phyloP scores from a whole-genome alignment of 202 grass and related monocot genomes.

The Zoysia matrella region DNA sequence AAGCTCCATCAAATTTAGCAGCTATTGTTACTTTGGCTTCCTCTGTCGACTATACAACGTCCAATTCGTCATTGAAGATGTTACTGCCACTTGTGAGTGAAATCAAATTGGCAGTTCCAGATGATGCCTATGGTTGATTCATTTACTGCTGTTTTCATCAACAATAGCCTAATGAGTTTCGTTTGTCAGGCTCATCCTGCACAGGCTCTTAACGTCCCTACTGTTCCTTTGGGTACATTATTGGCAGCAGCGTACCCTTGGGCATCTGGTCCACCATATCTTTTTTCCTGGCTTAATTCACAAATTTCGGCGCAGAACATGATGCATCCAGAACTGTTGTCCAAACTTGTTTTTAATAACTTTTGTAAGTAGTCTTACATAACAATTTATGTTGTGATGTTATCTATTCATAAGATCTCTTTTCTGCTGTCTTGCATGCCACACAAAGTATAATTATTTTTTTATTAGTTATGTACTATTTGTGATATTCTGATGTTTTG shows the following conservation, averaged over 20 bases:
- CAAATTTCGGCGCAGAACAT: constrained; percentile 78
- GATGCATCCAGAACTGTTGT: constrained; percentile 68
- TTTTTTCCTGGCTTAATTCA: constrained; percentile 70
- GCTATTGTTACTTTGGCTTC: constrained; percentile 71
- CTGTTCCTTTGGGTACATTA: constrained; percentile 61
- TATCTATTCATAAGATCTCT: constrained; percentile 3
- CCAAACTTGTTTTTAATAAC: constrained; percentile 74
- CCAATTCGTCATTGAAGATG: constrained; percentile 70
- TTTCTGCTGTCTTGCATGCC: not conserved
- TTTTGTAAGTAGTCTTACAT: constrained; percentile 53
- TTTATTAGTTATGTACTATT: not conserved
- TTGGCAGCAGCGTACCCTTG: constrained; percentile 67
- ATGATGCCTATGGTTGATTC: not conserved
- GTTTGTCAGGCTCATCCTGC: constrained; percentile 62
- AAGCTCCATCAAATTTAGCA: constrained; percentile 47
- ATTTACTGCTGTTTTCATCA: not conserved
- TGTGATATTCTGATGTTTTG: not conserved
- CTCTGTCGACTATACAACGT: constrained; percentile 72
- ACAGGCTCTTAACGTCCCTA: constrained; percentile 65
- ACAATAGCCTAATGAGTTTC: constrained; percentile 10
- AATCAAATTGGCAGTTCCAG: constrained; percentile 13
- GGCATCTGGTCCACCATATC: constrained; percentile 55
- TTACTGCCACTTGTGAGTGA: constrained; percentile 70
- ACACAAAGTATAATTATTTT: not conserved
- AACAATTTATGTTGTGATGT: not conserved